Percentiles rank a stretch among this genome's conserved stretches.
Conservation (phyloP, 495 filamentous ascomycete species). For the Recurvomyces mirabilis region DNA sequence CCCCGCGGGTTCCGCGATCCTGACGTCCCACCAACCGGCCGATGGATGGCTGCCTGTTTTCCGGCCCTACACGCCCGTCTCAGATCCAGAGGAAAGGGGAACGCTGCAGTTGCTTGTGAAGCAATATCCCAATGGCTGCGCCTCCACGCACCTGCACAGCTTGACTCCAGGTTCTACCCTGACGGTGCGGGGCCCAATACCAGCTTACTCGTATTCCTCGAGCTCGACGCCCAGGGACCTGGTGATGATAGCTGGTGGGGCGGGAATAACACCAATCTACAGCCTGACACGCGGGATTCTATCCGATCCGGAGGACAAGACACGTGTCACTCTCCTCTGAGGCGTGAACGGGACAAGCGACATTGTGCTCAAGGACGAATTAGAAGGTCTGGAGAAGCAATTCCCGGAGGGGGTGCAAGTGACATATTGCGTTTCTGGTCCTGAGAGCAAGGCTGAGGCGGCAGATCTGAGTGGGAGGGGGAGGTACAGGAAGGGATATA, state of each 20-base stretch:
- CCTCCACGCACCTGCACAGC: conserved; percentile 49
- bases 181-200: conserved; percentile 40
- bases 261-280: conserved; percentile 49
- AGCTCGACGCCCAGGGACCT: conserved; percentile 36
- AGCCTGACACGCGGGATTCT: conserved; percentile 43
- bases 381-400: conserved; percentile 40
- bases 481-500: conserved; percentile 40
- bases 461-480: conserved; percentile 5
- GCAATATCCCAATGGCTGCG: conserved; percentile 51
- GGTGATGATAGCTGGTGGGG: conserved; percentile 43
- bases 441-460: conserved; percentile 28
- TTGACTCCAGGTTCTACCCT: conserved; percentile 48
- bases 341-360: conserved; percentile 24
- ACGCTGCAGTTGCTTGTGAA: conserved; percentile 43
- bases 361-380: conserved; percentile 29
- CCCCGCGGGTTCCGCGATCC: conserved; percentile 14
- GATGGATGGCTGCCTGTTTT: conserved; percentile 18
- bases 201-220: conserved; percentile 43
- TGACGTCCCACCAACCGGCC: conserved; percentile 17
- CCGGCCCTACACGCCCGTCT: conserved; percentile 32
- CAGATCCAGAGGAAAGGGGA: conserved; percentile 23
- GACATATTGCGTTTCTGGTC: conserved; percentile 47
- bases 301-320: conserved; percentile 38
- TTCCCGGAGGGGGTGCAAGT: conserved; percentile 49
- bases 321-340: conserved; percentile 39